Evolutionary conservation across 768 basidiomycete genomes (phyloP).

Genomic region (Russula ochroleuca): DNA sequence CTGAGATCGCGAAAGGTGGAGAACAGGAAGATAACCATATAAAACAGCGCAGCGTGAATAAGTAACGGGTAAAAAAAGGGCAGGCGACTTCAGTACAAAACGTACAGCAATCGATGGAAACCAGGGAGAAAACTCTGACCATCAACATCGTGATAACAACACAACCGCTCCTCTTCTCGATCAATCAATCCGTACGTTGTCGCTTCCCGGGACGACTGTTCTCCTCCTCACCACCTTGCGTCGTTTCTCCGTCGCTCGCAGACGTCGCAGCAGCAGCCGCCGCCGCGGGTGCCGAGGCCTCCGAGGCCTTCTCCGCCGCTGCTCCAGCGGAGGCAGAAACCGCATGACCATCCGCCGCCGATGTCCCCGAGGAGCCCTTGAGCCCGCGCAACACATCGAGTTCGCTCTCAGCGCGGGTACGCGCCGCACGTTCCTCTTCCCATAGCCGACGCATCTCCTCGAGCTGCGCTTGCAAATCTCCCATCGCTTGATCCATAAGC

Average conservation of each 20-base stretch:
- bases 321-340: conserved; percentile 11
- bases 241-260: conserved; percentile 23
- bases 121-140: not conserved
- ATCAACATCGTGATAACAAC: conserved; percentile 2
- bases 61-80: not conserved
- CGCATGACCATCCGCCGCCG: conserved; percentile 14
- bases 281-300: not conserved
- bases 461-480: conserved; percentile 75
- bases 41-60: conserved; percentile 7
- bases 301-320: conserved; percentile 17
- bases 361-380: conserved; percentile 7
- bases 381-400: conserved; percentile 49
- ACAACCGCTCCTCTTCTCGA: not conserved
- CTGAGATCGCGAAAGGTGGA: not conserved
- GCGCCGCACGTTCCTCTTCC: conserved; percentile 67
- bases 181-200: conserved; percentile 29
- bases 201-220: conserved; percentile 29
- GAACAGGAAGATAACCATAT: not conserved
- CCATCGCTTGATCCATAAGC: conserved; percentile 90
- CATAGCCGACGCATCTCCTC: conserved; percentile 78
- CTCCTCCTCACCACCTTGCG: conserved; percentile 26
- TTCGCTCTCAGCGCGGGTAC: conserved; percentile 61
- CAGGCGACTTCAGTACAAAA: conserved; percentile 1
- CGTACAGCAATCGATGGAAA: conserved; percentile 4
- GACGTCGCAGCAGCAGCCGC: not conserved